A percentile compares a stretch with the other conserved stretches of the same genome.
Evolutionary conservation across 2,329 filamentous ascomycete species (phyloP).

Genomic region (Fusarium pseudonygamai): DNA sequence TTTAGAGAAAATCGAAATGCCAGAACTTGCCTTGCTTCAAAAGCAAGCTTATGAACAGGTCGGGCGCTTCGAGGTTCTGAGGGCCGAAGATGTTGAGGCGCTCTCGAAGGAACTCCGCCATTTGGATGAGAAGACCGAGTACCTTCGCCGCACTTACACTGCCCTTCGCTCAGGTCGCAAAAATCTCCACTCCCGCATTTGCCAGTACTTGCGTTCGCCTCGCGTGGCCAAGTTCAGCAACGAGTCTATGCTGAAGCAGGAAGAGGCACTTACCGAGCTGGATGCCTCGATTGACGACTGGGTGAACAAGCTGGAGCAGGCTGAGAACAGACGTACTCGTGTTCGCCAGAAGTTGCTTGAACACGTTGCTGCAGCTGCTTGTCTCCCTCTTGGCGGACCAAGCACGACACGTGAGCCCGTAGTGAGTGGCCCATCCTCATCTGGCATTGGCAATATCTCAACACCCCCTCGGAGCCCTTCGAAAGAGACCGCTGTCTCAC

Average conservation of each 20-base stretch:
- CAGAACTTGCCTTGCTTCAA: slow-evolving; percentile 62
- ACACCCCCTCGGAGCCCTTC: slow-evolving; percentile 69
- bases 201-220: slow-evolving; percentile 77
- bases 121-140: slow-evolving; percentile 81
- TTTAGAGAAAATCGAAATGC: slow-evolving; percentile 54
- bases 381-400: slow-evolving; percentile 51
- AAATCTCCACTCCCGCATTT: slow-evolving; percentile 80
- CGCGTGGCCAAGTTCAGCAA: slow-evolving; percentile 76
- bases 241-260: slow-evolving; percentile 80
- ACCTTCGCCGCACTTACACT: slow-evolving; percentile 79
- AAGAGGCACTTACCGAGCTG: slow-evolving; percentile 80
- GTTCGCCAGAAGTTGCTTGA: slow-evolving; percentile 84
- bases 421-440: slow-evolving; percentile 50
- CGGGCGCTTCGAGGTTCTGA: slow-evolving; percentile 71
- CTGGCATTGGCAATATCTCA: slow-evolving; percentile 56
- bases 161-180: slow-evolving; percentile 79
- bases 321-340: slow-evolving; percentile 78
- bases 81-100: slow-evolving; percentile 68
- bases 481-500: slow-evolving; percentile 51
- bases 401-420: slow-evolving; percentile 52
- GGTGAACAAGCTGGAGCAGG: slow-evolving; percentile 81
- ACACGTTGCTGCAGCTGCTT: slow-evolving; percentile 78
- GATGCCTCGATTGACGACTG: slow-evolving; percentile 84
- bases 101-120: slow-evolving; percentile 78
- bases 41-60: slow-evolving; percentile 71